Percentiles rank a stretch among this genome's conserved stretches.
phyloP scores from a whole-genome alignment of 2,329 filamentous ascomycete species.

The Ilyonectria robusta region DNA sequence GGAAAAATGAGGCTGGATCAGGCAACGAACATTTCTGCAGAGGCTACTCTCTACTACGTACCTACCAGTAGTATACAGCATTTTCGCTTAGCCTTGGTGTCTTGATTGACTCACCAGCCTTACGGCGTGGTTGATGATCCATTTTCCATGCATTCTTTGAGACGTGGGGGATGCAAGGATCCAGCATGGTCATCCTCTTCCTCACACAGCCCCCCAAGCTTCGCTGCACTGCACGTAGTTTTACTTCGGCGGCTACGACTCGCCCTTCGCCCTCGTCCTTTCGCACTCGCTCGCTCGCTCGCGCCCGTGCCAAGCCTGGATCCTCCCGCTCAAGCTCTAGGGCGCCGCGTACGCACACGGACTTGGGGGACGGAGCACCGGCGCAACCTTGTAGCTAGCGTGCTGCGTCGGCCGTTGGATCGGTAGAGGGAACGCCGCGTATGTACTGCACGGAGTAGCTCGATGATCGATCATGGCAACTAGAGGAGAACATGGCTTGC shows the following conservation, averaged over 20 bases:
- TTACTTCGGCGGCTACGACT: neutral
- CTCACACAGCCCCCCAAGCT: neutral
- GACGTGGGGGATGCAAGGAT: neutral
- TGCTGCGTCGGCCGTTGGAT: too few relatives aligned
- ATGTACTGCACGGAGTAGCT: too few relatives aligned
- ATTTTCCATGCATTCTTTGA: neutral
- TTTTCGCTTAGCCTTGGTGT: neutral
- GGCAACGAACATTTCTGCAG: neutral
- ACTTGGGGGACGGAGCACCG: constrained; percentile 7
- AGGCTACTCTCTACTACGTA: neutral
- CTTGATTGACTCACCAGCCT: neutral
- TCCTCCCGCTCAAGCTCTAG: constrained; percentile 16
- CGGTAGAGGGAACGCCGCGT: neutral
- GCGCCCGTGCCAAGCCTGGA: constrained; percentile 11
- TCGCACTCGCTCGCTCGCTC: constrained; percentile 1
- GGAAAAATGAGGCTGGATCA: neutral
- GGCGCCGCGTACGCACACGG: constrained; percentile 24
- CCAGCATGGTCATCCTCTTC: neutral
- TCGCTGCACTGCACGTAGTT: neutral
- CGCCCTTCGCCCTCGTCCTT: neutral
- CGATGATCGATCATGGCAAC: too few relatives aligned
- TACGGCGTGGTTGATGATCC: neutral
- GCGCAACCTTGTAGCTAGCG: neutral
- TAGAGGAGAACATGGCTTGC: too few relatives aligned
- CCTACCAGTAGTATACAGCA: neutral